phyloP scores from a whole-genome alignment of 2,329 filamentous ascomycete genomes.

The Cyphellophora attinorum region DNA sequence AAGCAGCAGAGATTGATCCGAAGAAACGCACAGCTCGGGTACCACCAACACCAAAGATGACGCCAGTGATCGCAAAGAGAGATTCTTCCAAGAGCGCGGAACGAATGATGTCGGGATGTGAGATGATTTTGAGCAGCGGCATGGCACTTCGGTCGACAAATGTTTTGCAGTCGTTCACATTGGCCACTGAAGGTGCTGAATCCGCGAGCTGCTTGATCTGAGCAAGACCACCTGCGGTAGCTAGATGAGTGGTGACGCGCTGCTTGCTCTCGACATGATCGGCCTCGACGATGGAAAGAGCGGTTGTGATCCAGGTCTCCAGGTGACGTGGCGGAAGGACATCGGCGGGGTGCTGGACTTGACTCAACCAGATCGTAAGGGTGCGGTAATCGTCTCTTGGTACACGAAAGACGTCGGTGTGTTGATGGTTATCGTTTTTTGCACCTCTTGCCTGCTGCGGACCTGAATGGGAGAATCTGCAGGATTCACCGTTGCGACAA shows the following conservation, averaged over 20 bases:
- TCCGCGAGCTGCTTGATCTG: neutral
- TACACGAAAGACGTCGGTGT: neutral
- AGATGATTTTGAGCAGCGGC: slow-evolving; percentile 46
- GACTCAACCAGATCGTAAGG: neutral
- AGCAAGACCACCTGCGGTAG: neutral
- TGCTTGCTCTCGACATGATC: neutral
- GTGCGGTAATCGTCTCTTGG: neutral
- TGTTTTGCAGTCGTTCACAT: neutral
- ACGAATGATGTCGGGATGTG: neutral
- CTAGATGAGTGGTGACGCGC: neutral
- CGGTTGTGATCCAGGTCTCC: neutral
- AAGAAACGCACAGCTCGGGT: neutral
- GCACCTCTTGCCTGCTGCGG: neutral
- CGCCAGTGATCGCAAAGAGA: neutral
- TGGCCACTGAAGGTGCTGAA: neutral
- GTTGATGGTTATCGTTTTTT: neutral
- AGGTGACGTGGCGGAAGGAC: neutral
- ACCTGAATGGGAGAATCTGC: too few relatives aligned
- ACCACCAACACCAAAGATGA: neutral
- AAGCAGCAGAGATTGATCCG: neutral
- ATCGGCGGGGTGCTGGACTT: neutral
- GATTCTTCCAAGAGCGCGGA: neutral
- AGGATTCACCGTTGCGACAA: too few relatives aligned
- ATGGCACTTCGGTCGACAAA: slow-evolving; percentile 55
- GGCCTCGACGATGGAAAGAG: neutral